A percentile compares a stretch with the other conserved stretches of the same genome.
phyloP scores from a whole-genome alignment of 1,139 yeast genomes.

The Geotrichum histeridarum region DNA sequence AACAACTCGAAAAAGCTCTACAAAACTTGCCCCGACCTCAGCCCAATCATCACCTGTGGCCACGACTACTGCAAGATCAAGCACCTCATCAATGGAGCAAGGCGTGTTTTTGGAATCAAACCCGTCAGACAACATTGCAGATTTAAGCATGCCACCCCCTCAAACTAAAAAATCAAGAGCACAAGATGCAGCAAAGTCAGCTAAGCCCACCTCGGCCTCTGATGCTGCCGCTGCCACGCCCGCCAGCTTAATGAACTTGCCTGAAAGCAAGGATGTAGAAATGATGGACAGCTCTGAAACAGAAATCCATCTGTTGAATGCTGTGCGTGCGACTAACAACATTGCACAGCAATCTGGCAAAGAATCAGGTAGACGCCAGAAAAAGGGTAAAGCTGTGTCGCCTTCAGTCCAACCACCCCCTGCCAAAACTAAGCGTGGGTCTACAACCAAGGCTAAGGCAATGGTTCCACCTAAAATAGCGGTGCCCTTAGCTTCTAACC shows the following conservation, averaged over 20 bases:
- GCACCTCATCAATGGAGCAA: background rate
- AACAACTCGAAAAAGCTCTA: conserved; percentile 22
- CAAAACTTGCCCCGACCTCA: conserved; percentile 9
- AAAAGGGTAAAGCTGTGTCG: background rate
- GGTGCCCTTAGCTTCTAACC: conserved; percentile 8
- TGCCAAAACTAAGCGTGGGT: background rate
- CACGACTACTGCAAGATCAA: conserved; percentile 16
- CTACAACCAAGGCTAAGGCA: background rate
- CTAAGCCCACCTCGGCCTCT: conserved; percentile 10
- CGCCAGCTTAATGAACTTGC: conserved; percentile 43
- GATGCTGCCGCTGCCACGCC: conserved; percentile 37
- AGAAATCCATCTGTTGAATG: conserved; percentile 29
- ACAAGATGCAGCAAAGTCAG: conserved; percentile 4
- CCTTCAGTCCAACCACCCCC: background rate
- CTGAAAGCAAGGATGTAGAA: conserved; percentile 22
- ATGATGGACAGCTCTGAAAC: conserved; percentile 20
- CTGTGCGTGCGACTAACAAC: conserved; percentile 28
- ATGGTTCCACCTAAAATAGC: conserved; percentile 7
- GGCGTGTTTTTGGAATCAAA: conserved; percentile 23
- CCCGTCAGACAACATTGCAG: conserved; percentile 30
- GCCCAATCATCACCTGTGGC: conserved; percentile 24
- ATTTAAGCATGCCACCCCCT: conserved; percentile 30
- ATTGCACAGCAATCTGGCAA: conserved; percentile 18
- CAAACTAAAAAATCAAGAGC: conserved; percentile 20
- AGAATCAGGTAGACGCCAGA: background rate